Conservation (phyloP, 2,329 filamentous ascomycete genomes). For the Epichloe typhina region DNA sequence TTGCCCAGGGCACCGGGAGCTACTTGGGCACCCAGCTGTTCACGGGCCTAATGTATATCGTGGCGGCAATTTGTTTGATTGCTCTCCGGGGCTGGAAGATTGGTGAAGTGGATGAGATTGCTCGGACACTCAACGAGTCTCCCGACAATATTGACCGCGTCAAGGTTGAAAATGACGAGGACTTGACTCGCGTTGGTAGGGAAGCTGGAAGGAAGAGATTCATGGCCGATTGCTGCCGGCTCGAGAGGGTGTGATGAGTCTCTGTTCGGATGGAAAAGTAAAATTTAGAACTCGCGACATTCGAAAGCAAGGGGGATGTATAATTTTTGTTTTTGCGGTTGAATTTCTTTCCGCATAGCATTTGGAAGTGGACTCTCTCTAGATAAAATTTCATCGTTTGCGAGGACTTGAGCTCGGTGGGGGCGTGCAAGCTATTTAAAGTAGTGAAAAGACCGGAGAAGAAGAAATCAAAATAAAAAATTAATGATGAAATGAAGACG, state of each 20-base stretch:
- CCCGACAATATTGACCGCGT: constrained; percentile 18
- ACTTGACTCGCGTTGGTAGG: constrained; percentile 16
- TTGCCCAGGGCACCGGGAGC: constrained; percentile 29
- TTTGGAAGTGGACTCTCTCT: background rate
- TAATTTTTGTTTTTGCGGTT: no score
- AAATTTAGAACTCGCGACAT: background rate
- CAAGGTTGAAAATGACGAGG: constrained; percentile 18
- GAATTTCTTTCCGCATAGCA: background rate
- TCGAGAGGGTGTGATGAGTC: constrained; percentile 13
- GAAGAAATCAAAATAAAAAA: no score
- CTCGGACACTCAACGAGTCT: constrained; percentile 17
- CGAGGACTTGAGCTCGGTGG: background rate
- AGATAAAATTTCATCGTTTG: background rate
- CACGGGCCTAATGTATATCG: constrained; percentile 46
- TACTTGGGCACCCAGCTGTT: constrained; percentile 45
- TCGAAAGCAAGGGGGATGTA: no score
- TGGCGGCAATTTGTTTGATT: constrained; percentile 23
- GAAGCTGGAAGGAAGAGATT: constrained; percentile 19
- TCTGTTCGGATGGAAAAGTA: background rate
- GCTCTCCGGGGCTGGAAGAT: constrained; percentile 26
- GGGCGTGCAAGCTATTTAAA: no score
- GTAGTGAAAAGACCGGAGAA: no score
- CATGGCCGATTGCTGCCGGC: constrained; percentile 19
- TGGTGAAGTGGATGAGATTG: constrained; percentile 20
- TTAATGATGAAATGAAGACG: no score